These are phyloP conservation scores for Pseudomicrostroma phylloplanum DNA, from an alignment of 1,284 basidiomycete species.

Conservation along the genomic window DNA sequence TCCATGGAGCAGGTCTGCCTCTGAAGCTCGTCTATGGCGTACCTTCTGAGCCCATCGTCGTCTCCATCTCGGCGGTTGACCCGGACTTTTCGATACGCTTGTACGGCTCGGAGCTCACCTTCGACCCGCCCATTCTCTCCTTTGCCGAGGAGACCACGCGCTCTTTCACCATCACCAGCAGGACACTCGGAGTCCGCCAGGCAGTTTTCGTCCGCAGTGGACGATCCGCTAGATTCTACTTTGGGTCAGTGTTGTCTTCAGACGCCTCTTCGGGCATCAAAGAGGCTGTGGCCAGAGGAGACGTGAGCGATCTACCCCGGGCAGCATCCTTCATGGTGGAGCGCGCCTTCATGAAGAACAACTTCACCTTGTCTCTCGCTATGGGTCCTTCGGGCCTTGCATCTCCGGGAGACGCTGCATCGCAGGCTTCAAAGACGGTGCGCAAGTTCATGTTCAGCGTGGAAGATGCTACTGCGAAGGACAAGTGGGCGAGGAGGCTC, in stretches of 20 bases:
- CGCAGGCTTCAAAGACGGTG: neutral
- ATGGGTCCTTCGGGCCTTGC: neutral
- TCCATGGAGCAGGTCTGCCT: slow-evolving; percentile 27
- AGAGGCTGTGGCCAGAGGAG: neutral
- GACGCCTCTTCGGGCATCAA: slow-evolving; percentile 7
- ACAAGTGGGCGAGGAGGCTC: slow-evolving; percentile 17
- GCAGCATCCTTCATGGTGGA: slow-evolving; percentile 32
- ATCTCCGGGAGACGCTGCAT: neutral
- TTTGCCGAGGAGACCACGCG: slow-evolving; percentile 27
- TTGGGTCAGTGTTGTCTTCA: slow-evolving; percentile 13
- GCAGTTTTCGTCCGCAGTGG: slow-evolving; percentile 41
- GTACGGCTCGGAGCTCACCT: slow-evolving; percentile 35
- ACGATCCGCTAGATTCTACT: slow-evolving; percentile 32
- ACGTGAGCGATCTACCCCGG: slow-evolving; percentile 21
- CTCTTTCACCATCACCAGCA: slow-evolving; percentile 39
- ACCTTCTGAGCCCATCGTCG: slow-evolving; percentile 32
- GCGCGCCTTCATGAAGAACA: slow-evolving; percentile 37
- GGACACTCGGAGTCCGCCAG: slow-evolving; percentile 29
- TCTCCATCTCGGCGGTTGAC: slow-evolving; percentile 37
- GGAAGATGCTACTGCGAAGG: slow-evolving; percentile 18
- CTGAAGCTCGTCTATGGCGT: slow-evolving; percentile 34
- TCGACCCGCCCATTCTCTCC: slow-evolving; percentile 42
- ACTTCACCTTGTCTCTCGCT: slow-evolving; percentile 23
- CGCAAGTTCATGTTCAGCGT: slow-evolving; percentile 37
- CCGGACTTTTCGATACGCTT: slow-evolving; percentile 40